These are phyloP conservation scores for Aspergillus leporis DNA, from an alignment of 495 filamentous ascomycete species.

Conservation along the genomic window DNA sequence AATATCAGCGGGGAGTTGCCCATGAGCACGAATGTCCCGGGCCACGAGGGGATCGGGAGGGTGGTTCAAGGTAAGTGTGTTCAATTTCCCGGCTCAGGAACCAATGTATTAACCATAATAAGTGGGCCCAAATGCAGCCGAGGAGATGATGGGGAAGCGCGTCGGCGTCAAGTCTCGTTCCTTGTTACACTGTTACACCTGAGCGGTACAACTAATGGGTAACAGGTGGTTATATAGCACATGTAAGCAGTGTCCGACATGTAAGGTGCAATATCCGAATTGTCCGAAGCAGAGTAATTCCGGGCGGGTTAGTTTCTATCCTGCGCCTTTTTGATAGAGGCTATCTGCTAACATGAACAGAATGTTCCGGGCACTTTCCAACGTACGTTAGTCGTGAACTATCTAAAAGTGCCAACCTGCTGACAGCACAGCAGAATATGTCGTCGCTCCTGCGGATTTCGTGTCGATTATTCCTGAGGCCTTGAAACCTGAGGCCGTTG, in stretches of 20 bases:
- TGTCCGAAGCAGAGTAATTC: slow-evolving; percentile 36
- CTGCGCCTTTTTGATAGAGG: neutral
- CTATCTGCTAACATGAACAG: neutral
- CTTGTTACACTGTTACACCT: slow-evolving; percentile 9
- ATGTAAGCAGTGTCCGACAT: slow-evolving; percentile 37
- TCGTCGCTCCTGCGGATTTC: slow-evolving; percentile 27
- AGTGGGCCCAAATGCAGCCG: neutral
- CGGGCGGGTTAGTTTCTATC: slow-evolving; percentile 15
- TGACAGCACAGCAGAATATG: slow-evolving; percentile 15
- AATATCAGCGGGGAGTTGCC: slow-evolving; percentile 22
- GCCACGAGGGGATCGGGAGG: slow-evolving; percentile 34
- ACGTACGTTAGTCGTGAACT: neutral
- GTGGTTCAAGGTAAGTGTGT: slow-evolving; percentile 20
- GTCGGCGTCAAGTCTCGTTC: neutral
- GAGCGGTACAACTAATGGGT: neutral
- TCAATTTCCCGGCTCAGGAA: neutral
- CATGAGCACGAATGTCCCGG: slow-evolving; percentile 31
- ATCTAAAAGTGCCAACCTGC: slow-evolving; percentile 5
- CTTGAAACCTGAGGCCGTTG: slow-evolving; percentile 25
- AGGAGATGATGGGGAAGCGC: slow-evolving; percentile 1
- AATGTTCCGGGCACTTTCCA: slow-evolving; percentile 39
- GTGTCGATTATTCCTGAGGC: slow-evolving; percentile 29
- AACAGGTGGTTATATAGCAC: slow-evolving; percentile 38
- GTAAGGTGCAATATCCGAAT: slow-evolving; percentile 23
- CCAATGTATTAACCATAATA: neutral